phyloP scores from a whole-genome alignment of 441 rosid genomes.

The Populus hybrid region DNA sequence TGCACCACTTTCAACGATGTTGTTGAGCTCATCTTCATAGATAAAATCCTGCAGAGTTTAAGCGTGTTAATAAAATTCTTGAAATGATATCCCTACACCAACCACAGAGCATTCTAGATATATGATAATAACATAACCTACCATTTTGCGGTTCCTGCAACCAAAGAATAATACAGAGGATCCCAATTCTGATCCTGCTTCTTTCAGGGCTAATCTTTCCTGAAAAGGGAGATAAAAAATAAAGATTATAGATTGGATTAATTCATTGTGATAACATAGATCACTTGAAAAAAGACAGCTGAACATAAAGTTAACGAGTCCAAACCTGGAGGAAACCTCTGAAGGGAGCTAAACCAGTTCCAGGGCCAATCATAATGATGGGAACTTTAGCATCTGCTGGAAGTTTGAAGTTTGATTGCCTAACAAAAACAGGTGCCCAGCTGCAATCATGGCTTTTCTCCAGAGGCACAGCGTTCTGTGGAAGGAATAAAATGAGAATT shows the following conservation, averaged over 20 bases:
- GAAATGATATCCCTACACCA: background rate
- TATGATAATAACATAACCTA: constrained; percentile 20
- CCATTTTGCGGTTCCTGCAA: constrained; percentile 87
- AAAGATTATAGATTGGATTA: background rate
- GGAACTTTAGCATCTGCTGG: constrained; percentile 75
- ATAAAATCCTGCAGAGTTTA: constrained; percentile 68
- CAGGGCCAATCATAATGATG: constrained; percentile 95
- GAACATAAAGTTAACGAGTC: background rate
- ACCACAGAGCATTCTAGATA: constrained; percentile 9
- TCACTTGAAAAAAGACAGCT: background rate
- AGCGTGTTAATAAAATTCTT: background rate
- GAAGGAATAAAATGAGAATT: background rate
- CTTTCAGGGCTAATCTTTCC: constrained; percentile 82
- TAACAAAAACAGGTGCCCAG: constrained; percentile 78
- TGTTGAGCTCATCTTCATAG: constrained; percentile 81
- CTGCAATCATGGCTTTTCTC: constrained; percentile 64
- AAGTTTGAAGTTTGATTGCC: constrained; percentile 95
- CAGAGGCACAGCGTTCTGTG: constrained; percentile 66
- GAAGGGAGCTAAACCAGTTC: constrained; percentile 97
- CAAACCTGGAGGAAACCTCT: constrained; percentile 93
- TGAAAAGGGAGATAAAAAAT: constrained; percentile 27
- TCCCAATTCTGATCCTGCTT: constrained; percentile 80
- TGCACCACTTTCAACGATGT: constrained; percentile 63
- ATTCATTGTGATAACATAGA: background rate
- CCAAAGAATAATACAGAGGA: constrained; percentile 85